phyloP scores from a whole-genome alignment of 352 stramenopile genomes.

The Phytopythium litorale region DNA sequence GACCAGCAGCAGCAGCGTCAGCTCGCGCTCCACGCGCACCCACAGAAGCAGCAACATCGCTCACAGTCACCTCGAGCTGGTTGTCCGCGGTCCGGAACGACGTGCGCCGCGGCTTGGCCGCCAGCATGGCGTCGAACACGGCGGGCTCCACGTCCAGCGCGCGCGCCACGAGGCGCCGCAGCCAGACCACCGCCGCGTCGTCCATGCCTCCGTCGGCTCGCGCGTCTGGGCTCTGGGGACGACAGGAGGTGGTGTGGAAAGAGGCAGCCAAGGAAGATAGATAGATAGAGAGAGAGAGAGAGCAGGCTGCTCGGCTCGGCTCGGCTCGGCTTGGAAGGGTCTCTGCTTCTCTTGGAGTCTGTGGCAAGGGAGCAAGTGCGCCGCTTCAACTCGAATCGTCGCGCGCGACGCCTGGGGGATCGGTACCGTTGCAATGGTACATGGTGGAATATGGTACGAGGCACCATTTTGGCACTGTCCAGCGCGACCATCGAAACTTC shows the following conservation, averaged over 20 bases:
- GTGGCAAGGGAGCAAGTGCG: background rate
- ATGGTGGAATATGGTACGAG: no score
- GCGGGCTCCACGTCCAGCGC: constrained; percentile 52
- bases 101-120: constrained; percentile 20
- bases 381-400: background rate
- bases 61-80: constrained; percentile 26
- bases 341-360: background rate
- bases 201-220: constrained; percentile 31
- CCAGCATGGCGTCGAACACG: constrained; percentile 53
- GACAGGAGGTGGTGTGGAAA: no score
- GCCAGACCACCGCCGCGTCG: constrained; percentile 45
- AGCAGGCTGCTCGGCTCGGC: no score
- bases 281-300: no score
- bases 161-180: constrained; percentile 57
- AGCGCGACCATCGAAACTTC: no score
- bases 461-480: no score
- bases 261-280: no score
- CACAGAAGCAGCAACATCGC: background rate
- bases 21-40: no score
- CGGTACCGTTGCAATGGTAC: background rate
- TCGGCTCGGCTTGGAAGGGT: no score
- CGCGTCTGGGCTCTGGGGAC: background rate
- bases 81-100: constrained; percentile 27
- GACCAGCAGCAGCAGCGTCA: background rate
- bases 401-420: background rate